Base-by-base conservation (phyloP, 1,284 basidiomycete species). In the Ustilago trichophora region DNA sequence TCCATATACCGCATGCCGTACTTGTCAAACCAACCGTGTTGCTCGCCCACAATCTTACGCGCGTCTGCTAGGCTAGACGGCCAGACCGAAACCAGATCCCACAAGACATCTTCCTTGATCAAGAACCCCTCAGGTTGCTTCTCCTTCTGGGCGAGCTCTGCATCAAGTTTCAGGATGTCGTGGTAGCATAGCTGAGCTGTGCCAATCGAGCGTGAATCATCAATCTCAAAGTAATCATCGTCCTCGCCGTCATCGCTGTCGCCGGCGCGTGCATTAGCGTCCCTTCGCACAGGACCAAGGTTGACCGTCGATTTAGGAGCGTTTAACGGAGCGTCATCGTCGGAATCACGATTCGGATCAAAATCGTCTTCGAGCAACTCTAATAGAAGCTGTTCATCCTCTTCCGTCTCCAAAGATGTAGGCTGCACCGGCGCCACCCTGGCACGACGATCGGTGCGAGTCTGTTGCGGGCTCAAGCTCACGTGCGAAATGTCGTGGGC, bases 401-500 rank as follows among this genome's bases (percentile, higher is more conserved):
- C 53, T 4, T 56, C 56, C 13, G 11, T 26, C 32, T 16, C 15
- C 27, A 29, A 29, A n/a, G n/a, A n/a, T n/a, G n/a, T n/a, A n/a
- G n/a, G n/a, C n/a, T n/a, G 46, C 18, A 21, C 41, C 16, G 16
- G 37, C n/a, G 24, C 24, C n/a, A 18, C 26, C 1, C 38, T 19
- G 0, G 26, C 12, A 11, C 18, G 21, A 16, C 4, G 43, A 9
- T 25, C 19, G 44, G 25, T 12, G 2, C 45, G 41, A 24, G 37
- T 38, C 22, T 26, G 31, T 7, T 31, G 55, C 21, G 66, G 66
- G 9, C 37, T 68, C 37, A 72, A 37, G 40, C 37, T 48, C 40
- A 65, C 48, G 37, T 78, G 44, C 35, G 62, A 57, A 24, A 75
- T 68, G 55, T 69, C 68, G 42, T 74, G 55, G 12, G 51, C 40